Percentiles rank a stretch among this genome's conserved stretches.
phyloP scores from a whole-genome alignment of 2,329 filamentous ascomycete species.

The Stylonectria norvegica region DNA sequence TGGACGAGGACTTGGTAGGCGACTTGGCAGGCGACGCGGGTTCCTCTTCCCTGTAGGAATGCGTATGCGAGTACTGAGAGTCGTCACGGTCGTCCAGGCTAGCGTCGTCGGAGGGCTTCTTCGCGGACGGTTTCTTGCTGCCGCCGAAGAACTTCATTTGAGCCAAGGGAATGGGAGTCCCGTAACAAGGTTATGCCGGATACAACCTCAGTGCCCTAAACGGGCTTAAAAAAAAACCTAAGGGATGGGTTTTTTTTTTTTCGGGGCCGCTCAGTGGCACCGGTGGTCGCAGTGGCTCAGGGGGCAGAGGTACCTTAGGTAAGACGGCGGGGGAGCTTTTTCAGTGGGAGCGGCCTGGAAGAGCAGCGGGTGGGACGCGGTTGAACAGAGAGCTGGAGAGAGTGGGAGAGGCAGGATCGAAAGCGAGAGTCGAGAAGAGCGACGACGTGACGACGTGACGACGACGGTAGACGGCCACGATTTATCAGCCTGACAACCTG shows the following conservation, averaged over 20 bases:
- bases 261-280: slow-evolving; percentile 25
- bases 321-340: slow-evolving; percentile 2
- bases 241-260: slow-evolving; percentile 22
- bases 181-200: slow-evolving; percentile 41
- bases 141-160: slow-evolving; percentile 53
- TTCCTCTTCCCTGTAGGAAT: too few species aligned
- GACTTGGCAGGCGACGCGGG: slow-evolving; percentile 37
- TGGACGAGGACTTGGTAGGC: slow-evolving; percentile 31
- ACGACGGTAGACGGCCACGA: slow-evolving; percentile 19
- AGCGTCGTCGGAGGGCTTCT: slow-evolving; percentile 39
- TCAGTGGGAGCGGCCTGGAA: slow-evolving; percentile 1
- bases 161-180: slow-evolving; percentile 31
- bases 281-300: slow-evolving; percentile 4
- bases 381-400: neutral
- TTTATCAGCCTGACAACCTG: too few species aligned
- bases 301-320: too few species aligned
- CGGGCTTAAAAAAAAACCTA: slow-evolving; percentile 30
- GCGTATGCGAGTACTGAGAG: slow-evolving; percentile 33
- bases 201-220: slow-evolving; percentile 34
- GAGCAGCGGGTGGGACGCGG: slow-evolving; percentile 11
- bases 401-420: neutral
- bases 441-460: too few species aligned
- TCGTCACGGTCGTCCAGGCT: slow-evolving; percentile 36
- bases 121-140: slow-evolving; percentile 41
- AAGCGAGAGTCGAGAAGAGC: neutral